phyloP scores from a whole-genome alignment of 495 filamentous ascomycete genomes.

The Ascobolus immersus region DNA sequence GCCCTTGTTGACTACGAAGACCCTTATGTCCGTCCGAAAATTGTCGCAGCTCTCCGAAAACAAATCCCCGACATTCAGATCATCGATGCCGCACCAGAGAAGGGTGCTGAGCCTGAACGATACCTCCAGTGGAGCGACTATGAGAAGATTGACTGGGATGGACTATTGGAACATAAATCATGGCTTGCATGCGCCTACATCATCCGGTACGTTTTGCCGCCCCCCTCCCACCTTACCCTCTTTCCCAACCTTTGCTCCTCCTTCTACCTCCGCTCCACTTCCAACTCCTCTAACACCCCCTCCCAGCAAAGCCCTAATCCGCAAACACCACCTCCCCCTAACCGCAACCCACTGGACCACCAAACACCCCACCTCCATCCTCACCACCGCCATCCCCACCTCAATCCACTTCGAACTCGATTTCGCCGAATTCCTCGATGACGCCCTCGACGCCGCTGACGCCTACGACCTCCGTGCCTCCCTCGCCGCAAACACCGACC shows the following conservation, averaged over 20 bases:
- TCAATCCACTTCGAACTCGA: slow-evolving; percentile 74
- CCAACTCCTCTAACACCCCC: slow-evolving; percentile 1
- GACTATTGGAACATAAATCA: slow-evolving; percentile 31
- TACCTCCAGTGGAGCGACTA: slow-evolving; percentile 69
- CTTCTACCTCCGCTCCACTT: too few species aligned
- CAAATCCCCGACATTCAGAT: slow-evolving; percentile 25
- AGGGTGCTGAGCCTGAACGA: slow-evolving; percentile 5
- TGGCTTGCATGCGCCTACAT: slow-evolving; percentile 59
- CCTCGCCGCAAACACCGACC: slow-evolving; percentile 33
- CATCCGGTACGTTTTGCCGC: slow-evolving; percentile 22
- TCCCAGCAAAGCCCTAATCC: slow-evolving; percentile 71
- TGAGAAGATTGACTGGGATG: slow-evolving; percentile 61
- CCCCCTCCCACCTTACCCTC: background rate
- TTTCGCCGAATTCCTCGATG: slow-evolving; percentile 88
- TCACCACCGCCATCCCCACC: slow-evolving; percentile 43
- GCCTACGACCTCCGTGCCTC: slow-evolving; percentile 64
- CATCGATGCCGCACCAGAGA: slow-evolving; percentile 2
- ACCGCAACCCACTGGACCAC: slow-evolving; percentile 56
- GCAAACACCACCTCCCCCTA: slow-evolving; percentile 72
- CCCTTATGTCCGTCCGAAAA: slow-evolving; percentile 57
- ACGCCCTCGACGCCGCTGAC: slow-evolving; percentile 70
- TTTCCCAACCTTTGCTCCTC: background rate
- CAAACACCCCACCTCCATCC: slow-evolving; percentile 47
- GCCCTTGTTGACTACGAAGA: slow-evolving; percentile 66
- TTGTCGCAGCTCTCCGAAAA: slow-evolving; percentile 40